Base-by-base conservation (phyloP, 2,329 filamentous ascomycete genomes). In the Zopfia rhizophila region DNA sequence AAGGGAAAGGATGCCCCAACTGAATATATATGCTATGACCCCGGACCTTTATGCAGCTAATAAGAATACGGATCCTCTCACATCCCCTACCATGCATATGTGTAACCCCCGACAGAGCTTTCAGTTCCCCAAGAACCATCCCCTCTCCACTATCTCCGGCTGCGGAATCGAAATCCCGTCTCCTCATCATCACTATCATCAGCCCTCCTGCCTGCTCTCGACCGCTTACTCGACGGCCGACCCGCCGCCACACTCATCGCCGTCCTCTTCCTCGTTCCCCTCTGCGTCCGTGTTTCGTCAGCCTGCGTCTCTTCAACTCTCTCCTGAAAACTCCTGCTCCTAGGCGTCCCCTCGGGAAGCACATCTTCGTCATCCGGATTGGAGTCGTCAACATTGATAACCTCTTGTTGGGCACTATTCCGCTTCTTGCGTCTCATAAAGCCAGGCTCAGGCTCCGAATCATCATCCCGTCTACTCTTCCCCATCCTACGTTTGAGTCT, bases 151-250 rank as follows among this genome's bases (percentile, higher is more conserved):
- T 24, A 42, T 44, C 73, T 72, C 59, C 74, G 75, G 48, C 78
- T 72, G 54, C 77, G 76, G 55, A 85, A 84, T 42, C 78, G 74
- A 56, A 83, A 82, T 22, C 79, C 79, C 46, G 78, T 70, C 52
- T 79, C 80, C 57, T 84, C 82, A 19, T 83, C 82, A 58, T 82
- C 82, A 31, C 82, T 82, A 29, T 78, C 80, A 23, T 80, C 78
- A 5, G 72, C 67, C 23, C 59, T 56, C 31, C 48, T 53, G 3
- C 39, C 24, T 19, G 54, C 32, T 19, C 57, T 62, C 3, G 54
- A 56, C 42, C 56, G 64, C 61, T 69, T 72, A 18, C 52, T 54
- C 25, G 55, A 51, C 10, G 67, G 65, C 40, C 60, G 59, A 18
- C 55, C 59, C 17, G 48, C 55, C 17, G 56, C 58, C 30, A 53